Evolutionary conservation across 2,329 filamentous ascomycete genomes (phyloP).

Genomic region (Trichoderma semiorbis): DNA sequence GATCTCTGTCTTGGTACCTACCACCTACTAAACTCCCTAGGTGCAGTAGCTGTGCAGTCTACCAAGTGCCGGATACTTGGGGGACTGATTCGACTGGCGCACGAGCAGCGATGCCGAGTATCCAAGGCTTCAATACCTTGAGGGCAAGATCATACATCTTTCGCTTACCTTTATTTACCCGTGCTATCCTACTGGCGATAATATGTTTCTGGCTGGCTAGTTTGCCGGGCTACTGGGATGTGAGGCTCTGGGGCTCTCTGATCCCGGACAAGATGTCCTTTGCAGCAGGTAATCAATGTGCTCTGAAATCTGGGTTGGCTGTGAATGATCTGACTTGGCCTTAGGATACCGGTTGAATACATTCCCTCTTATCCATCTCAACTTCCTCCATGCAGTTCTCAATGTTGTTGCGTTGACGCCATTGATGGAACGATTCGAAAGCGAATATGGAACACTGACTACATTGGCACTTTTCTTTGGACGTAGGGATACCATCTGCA

Average conservation of each 20-base stretch:
- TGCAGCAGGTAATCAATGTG: conserved; percentile 54
- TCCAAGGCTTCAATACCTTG: conserved; percentile 51
- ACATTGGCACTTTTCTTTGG: conserved; percentile 86
- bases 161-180: conserved; percentile 84
- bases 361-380: conserved; percentile 81
- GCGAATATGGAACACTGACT: conserved; percentile 85
- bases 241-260: conserved; percentile 74
- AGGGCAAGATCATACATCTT: conserved; percentile 78
- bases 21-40: neutral
- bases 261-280: conserved; percentile 73
- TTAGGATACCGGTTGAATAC: conserved; percentile 90
- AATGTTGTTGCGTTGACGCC: conserved; percentile 80
- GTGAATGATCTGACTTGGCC: neutral
- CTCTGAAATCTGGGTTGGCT: neutral
- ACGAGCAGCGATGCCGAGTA: conserved; percentile 29
- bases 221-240: conserved; percentile 66
- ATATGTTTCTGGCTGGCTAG: conserved; percentile 60
- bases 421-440: conserved; percentile 90
- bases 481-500: conserved; percentile 57
- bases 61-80: conserved; percentile 13
- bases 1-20: neutral
- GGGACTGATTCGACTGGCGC: neutral
- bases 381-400: conserved; percentile 74
- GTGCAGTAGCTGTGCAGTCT: neutral
- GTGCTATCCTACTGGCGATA: conserved; percentile 64